These are phyloP conservation scores for Apostasia shenzhenica DNA, from an alignment of 106 monocot genomes.

Conservation along the genomic window DNA sequence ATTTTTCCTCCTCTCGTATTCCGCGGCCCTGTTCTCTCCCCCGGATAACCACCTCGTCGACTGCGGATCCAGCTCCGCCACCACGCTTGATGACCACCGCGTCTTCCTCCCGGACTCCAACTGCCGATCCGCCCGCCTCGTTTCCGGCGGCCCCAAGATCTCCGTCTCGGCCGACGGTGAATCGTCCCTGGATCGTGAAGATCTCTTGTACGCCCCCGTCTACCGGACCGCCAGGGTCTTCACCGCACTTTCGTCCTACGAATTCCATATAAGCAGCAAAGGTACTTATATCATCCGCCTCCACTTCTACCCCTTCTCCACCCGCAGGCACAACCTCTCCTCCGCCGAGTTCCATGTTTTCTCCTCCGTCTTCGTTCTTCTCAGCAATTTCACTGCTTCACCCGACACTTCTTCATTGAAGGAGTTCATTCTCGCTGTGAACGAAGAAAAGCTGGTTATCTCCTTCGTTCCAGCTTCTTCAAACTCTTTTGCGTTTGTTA, in stretches of 20 bases:
- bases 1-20: background rate
- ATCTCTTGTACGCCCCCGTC: slow-evolving; percentile 20
- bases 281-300: slow-evolving; percentile 59
- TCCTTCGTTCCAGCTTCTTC: slow-evolving; percentile 43
- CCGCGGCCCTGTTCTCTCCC: slow-evolving; percentile 5
- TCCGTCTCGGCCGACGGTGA: slow-evolving; percentile 8
- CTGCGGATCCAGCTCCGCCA: slow-evolving; percentile 25
- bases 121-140: slow-evolving; percentile 10
- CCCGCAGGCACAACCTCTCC: slow-evolving; percentile 26
- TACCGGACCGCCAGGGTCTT: slow-evolving; percentile 64
- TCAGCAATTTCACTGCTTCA: slow-evolving; percentile 38
- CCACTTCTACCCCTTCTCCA: slow-evolving; percentile 71
- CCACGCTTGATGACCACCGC: slow-evolving; percentile 22
- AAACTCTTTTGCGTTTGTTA: slow-evolving; percentile 60
- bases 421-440: slow-evolving; percentile 52
- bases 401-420: slow-evolving; percentile 34
- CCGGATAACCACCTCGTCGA: slow-evolving; percentile 33
- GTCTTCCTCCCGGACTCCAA: slow-evolving; percentile 32
- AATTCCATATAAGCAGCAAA: slow-evolving; percentile 31
- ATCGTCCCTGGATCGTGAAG: background rate
- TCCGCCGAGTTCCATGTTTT: slow-evolving; percentile 54
- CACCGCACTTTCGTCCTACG: slow-evolving; percentile 39
- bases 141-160: slow-evolving; percentile 8
- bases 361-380: slow-evolving; percentile 32
- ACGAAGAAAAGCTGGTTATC: slow-evolving; percentile 38